These are phyloP conservation scores for Nymphaea colorata DNA, from an alignment of 164 flowering plant genomes.

Conservation along the genomic window DNA sequence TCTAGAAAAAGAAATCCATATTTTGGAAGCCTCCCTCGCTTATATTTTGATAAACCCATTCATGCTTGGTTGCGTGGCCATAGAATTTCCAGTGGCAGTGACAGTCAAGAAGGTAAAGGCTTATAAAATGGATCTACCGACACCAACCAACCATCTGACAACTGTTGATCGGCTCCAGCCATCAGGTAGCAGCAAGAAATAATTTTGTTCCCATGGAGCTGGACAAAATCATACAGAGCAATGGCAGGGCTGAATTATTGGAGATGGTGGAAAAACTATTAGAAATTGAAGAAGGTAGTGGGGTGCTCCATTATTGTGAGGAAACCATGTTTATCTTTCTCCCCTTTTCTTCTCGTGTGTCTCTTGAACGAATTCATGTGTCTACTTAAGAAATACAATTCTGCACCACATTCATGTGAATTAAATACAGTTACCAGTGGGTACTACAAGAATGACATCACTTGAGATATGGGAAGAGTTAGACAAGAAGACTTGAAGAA, in stretches of 20 bases:
- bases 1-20: background rate
- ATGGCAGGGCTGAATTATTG: background rate
- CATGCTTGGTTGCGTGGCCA: too few relatives aligned
- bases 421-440: too few relatives aligned
- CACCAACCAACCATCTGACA: background rate
- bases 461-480: too few relatives aligned
- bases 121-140: background rate
- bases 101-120: too few relatives aligned
- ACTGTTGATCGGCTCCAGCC: background rate
- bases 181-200: background rate
- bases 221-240: background rate
- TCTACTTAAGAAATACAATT: too few relatives aligned
- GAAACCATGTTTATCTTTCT: background rate
- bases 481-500: too few relatives aligned
- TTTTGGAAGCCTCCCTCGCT: background rate
- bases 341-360: background rate
- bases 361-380: too few relatives aligned
- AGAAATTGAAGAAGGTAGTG: background rate
- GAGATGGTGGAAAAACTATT: background rate
- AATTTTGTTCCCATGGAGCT: background rate
- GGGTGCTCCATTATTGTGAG: background rate
- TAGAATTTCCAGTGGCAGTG: too few relatives aligned
- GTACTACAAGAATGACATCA: too few relatives aligned
- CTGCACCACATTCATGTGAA: too few relatives aligned
- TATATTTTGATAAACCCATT: too few relatives aligned